Base-by-base conservation (phyloP, 78 protist genomes). In the Dictyostelium intermedium region DNA sequence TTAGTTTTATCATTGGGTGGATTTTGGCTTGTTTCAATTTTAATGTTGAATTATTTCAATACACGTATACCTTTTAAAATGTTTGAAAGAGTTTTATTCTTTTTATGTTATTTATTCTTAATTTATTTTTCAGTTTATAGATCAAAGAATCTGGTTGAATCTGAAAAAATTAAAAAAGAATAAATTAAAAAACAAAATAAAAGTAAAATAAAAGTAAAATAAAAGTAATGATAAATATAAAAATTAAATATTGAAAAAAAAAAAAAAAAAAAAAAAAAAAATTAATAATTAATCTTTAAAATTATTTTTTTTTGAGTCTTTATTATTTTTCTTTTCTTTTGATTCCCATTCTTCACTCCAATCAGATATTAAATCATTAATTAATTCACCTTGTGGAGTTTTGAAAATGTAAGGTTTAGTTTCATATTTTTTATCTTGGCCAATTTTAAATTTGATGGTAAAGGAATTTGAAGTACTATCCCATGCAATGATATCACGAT, bases 401-500 rank as follows among this genome's bases (percentile, higher is more conserved):
- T 63, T 80, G 32, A 89, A 89, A 23, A 63, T 80, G 56, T 89
- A 89, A n/a, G 47, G n/a, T 80, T 89, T 89, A 1, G 34, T 35
- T 20, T 70, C 70, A 35, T 6, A 43, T 50, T 70, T 47, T 6
- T 43, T 30, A 3, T 45, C 34, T 14, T 39, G 25, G 20, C 34
- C 23, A 16, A 63, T 50, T 16, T 39, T 13, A 37, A 85, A 35
- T 41, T 87, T 83, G n/a, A 89, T 60, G 14, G 82, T 70, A 50
- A 89, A 89, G 20, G 87, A 80, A 5, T 34, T 43, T 9, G 39
- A 20, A 6, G 94, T 69, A 4, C 66, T 50, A 70, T 89, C 94
- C 94, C 94, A 89, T 32, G 69, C 84, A 11, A 80, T n/a, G n/a
- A 89, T 80, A 78, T 89, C 94, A 34, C 50, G 82, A 69, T 89